Base-by-base conservation (phyloP, 768 basidiomycete species). In the Cyclocybe aegerita region DNA sequence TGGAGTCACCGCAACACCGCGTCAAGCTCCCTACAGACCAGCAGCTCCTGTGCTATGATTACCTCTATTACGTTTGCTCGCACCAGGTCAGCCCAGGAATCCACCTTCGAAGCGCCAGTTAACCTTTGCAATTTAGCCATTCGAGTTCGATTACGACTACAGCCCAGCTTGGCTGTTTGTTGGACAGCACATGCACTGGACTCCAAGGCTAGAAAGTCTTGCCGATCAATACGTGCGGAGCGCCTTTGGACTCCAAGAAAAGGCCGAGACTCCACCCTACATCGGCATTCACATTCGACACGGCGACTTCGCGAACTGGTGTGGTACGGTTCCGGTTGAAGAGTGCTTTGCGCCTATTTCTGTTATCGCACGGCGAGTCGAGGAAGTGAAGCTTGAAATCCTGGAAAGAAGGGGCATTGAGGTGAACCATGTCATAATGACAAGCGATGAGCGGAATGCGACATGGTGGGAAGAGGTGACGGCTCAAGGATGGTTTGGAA, bases 131-230 rank as follows among this genome's bases (percentile, higher is more conserved):
- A 5, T 9, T 38, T 50, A 83, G 80, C 74, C 79, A 5, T 78
- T 67, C 49, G 82, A 83, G 58, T 78, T 76, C 59, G 78, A 80
- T 41, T 72, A 70, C 45, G 81, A 83, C 49, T 83, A 75, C 57
- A 76, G 77, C 49, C 81, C 82, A 14, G 80, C 75, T 12, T 85
- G 83, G 83, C 66, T 76, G 56, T 74, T 73, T 60, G 79, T 78
- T 32, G 82, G 79, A 12, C 67, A 73, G 53, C 61, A 82, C 55
- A 70, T 82, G 67, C 72, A 70, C 46, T 85, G 79, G 79, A 70
- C 70, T 2, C 63, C 70, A 7, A 57, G 54, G 16, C 58, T 85
- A 9, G 63, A 72, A 50, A 52, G 57, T 4, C 55, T 83, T 14
- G 75, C 79, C 4, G 65, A 76, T 36, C 50, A 65, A 14, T 81